Percentiles rank a stretch among this genome's conserved stretches.
These are phyloP conservation scores for Huntiella decipiens DNA, from an alignment of 2,329 filamentous ascomycete species.

Conservation along the genomic window DNA sequence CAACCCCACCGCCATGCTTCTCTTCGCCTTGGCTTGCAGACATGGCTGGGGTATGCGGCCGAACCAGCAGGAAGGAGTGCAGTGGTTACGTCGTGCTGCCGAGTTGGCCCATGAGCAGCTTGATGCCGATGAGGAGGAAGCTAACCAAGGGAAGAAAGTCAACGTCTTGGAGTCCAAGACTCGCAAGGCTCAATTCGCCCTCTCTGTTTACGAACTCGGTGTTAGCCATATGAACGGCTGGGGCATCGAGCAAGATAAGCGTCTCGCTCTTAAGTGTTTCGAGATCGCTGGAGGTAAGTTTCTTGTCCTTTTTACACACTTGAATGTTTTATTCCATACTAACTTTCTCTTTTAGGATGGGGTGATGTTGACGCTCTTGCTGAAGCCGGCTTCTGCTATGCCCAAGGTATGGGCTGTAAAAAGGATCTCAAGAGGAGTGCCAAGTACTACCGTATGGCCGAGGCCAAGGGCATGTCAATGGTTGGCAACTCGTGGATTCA, in stretches of 20 bases:
- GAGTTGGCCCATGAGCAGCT: constrained; percentile 68
- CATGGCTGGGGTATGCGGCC: constrained; percentile 97
- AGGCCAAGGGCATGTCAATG: constrained; percentile 90
- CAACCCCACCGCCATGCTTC: constrained; percentile 81
- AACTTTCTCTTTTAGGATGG: constrained; percentile 40
- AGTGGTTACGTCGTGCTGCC: constrained; percentile 82
- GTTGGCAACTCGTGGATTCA: constrained; percentile 98
- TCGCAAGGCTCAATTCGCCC: constrained; percentile 77
- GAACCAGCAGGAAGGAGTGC: constrained; percentile 74
- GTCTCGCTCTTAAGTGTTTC: constrained; percentile 75
- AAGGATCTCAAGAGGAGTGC: constrained; percentile 93
- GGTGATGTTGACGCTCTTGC: constrained; percentile 86
- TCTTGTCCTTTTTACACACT: neutral
- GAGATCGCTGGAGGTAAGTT: constrained; percentile 74
- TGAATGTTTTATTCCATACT: constrained; percentile 9
- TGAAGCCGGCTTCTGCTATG: constrained; percentile 92
- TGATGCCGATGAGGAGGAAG: constrained; percentile 56
- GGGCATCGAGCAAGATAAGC: constrained; percentile 87
- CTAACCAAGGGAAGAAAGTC: constrained; percentile 41
- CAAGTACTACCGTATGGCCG: constrained; percentile 74
- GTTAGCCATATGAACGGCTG: constrained; percentile 97
- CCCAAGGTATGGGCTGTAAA: constrained; percentile 80
- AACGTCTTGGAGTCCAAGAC: constrained; percentile 57
- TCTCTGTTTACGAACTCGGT: constrained; percentile 90
- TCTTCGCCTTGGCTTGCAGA: constrained; percentile 85